Conservation (phyloP, 2,329 filamentous ascomycete genomes). For the Colletotrichum limetticola region DNA sequence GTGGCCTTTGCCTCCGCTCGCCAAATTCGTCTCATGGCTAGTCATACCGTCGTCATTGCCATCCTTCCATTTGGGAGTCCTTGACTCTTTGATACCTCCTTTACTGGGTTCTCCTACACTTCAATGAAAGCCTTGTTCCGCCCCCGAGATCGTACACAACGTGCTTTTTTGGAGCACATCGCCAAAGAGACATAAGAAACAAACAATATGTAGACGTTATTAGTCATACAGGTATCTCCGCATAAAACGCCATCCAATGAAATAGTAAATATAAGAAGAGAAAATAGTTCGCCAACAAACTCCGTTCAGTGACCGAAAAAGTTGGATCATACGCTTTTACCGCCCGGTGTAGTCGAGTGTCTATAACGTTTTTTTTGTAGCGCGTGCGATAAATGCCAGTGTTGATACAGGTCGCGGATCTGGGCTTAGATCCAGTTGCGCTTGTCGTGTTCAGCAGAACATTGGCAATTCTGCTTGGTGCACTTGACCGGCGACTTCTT, state of each 20-base stretch:
- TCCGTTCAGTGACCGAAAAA: constrained; percentile 23
- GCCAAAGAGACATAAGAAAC: constrained; percentile 20
- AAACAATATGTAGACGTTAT: constrained; percentile 34
- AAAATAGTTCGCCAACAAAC: constrained; percentile 33
- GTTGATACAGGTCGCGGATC: constrained; percentile 11
- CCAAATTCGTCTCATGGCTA: constrained; percentile 18
- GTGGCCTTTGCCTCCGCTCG: constrained; percentile 14
- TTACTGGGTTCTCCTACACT: neutral
- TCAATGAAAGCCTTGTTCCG: constrained; percentile 4
- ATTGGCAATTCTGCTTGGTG: constrained; percentile 35
- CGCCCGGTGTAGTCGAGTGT: constrained; percentile 23
- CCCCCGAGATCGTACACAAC: constrained; percentile 15
- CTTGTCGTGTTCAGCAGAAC: constrained; percentile 36
- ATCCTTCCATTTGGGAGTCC: constrained; percentile 2
- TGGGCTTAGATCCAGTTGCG: constrained; percentile 45
- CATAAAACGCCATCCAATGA: constrained; percentile 34
- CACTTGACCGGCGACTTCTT: constrained; percentile 30
- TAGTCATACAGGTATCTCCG: constrained; percentile 35
- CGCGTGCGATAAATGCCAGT: constrained; percentile 36
- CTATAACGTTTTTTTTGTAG: constrained; percentile 19
- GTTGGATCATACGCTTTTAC: constrained; percentile 27
- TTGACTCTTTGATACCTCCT: neutral
- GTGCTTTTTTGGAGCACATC: neutral
- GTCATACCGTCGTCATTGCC: constrained; percentile 22
- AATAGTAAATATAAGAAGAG: constrained; percentile 35